Conservation (phyloP, 2,329 filamentous ascomycete genomes). For the Fusarium anthophilum region DNA sequence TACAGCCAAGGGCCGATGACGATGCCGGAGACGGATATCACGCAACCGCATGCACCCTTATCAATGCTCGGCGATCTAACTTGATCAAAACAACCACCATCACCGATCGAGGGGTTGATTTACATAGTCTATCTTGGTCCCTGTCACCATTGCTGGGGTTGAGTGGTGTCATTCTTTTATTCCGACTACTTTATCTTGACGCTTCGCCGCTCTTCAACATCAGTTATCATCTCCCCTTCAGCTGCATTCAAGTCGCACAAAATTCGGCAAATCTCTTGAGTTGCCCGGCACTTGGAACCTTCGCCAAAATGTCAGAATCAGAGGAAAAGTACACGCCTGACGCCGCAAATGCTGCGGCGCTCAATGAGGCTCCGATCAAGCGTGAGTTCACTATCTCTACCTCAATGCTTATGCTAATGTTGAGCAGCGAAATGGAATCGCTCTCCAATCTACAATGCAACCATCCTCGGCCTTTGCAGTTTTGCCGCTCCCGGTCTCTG, state of each 20-base stretch:
- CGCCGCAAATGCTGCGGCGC: background rate
- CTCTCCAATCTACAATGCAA: constrained; percentile 43
- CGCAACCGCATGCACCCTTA: background rate
- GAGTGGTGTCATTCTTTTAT: background rate
- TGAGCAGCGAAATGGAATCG: constrained; percentile 38
- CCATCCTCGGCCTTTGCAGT: constrained; percentile 43
- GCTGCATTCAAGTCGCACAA: background rate
- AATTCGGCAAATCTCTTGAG: background rate
- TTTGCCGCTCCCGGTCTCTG: constrained; percentile 43
- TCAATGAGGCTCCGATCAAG: background rate
- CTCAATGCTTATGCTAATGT: background rate
- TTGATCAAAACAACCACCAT: background rate
- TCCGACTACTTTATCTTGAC: background rate
- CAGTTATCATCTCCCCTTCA: background rate
- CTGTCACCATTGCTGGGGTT: constrained; percentile 1
- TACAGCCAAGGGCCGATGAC: background rate
- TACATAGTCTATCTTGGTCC: background rate
- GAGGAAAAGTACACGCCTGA: background rate
- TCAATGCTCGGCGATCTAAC: background rate
- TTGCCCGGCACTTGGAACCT: background rate
- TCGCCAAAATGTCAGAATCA: background rate
- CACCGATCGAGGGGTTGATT: background rate
- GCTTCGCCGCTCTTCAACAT: background rate
- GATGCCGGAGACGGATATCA: background rate
- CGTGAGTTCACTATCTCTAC: background rate